Base-by-base conservation (phyloP, 2,329 filamentous ascomycete genomes). In the Sarocladium brachiariae region DNA sequence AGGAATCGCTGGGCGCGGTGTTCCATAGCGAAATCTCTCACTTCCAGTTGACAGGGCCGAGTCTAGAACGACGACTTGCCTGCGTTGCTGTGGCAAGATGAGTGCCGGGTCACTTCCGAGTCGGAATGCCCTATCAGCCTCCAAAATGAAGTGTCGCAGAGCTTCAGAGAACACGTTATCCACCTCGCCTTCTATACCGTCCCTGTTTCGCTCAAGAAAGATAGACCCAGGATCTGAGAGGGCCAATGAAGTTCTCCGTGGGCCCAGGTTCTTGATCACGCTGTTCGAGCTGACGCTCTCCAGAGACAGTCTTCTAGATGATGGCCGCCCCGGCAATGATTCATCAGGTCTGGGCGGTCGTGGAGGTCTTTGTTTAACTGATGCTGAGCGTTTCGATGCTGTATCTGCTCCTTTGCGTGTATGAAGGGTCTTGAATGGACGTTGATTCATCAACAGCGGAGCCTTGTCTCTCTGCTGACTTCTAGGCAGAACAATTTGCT, bases 101-200 rank as follows among this genome's bases (percentile, higher is more conserved):
- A 31, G 11, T 5, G n/a, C 25, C 13, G 43, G 43, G 25, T 33
- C 43, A 8, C 25, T 25, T 16, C 43, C 43, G 3, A 47, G 19
- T 30, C 47, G 45, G 27, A 54, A 54, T 4, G 52, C 52, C 49
- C 31, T 37, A 13, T 54, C 52, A 14, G 52, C 49, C 35, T 54
- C 50, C 19, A 27, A 3, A 13, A 54, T 54, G 38, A 54, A 45
- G 31, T 52, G 30, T 11, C 47, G 16, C 6, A 51, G 34, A 16
- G 34, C 50, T 6, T 53, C 52, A 4, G 52, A 54, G 33, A 39
- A 46, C 16, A 49, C 43, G 27, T 6, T 47, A n/a, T 47, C 25
- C 4, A 19, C 7, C 4, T 47, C 16, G 14, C n/a, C 25, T n/a
- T 47, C 27, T 25, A 47, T 13, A 13, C 33, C 24, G 11, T 33